These are phyloP conservation scores for Aspergillus hancockii DNA, from an alignment of 495 filamentous ascomycete genomes.

Conservation along the genomic window DNA sequence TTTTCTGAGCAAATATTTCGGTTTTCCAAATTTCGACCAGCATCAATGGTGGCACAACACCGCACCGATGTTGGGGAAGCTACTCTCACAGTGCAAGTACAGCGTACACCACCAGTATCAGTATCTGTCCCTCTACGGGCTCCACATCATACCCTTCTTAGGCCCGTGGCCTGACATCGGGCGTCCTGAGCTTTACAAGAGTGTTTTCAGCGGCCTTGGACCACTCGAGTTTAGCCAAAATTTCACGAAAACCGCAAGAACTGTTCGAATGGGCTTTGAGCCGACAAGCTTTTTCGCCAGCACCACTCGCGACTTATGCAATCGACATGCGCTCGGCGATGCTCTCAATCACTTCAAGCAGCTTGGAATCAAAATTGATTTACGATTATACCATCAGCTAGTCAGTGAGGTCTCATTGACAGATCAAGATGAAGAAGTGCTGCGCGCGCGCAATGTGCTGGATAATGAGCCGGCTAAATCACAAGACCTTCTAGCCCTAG, in stretches of 20 bases:
- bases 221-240: conserved; percentile 11
- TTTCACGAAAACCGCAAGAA: not conserved
- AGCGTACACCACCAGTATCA: conserved; percentile 6
- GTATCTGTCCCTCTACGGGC: not conserved
- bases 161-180: not conserved
- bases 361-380: not conserved
- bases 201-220: not conserved
- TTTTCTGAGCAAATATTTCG: not conserved
- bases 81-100: not conserved
- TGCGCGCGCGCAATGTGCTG: not conserved
- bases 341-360: not conserved
- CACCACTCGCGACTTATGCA: not conserved
- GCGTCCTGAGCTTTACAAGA: not conserved
- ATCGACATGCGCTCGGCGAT: not conserved
- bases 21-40: not conserved
- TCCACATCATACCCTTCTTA: not conserved
- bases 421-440: not conserved
- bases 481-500: conserved; percentile 1
- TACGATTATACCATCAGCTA: not conserved
- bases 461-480: not conserved
- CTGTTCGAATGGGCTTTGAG: conserved; percentile 1
- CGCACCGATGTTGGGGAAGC: not conserved
- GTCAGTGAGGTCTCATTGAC: not conserved
- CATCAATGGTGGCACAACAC: conserved; percentile 1
- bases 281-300: not conserved